Conservation (phyloP, 768 basidiomycete genomes). For the Scleroderma citrinum region DNA sequence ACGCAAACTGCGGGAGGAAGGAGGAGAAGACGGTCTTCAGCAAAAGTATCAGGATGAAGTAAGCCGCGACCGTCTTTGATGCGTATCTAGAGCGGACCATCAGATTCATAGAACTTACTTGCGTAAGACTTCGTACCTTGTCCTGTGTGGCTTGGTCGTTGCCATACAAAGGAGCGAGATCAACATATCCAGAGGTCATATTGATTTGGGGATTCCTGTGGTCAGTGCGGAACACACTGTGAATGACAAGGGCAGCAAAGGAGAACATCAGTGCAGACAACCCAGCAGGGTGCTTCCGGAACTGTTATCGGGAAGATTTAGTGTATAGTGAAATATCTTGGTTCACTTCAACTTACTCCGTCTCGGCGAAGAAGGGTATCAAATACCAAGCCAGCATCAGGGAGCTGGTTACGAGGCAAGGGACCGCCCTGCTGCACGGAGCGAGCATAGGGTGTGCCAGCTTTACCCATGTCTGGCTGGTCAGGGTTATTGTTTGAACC, state of each 20-base stretch:
- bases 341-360: slow-evolving; percentile 33
- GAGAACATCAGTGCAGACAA: slow-evolving; percentile 76
- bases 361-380: slow-evolving; percentile 74
- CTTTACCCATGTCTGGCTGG: slow-evolving; percentile 69
- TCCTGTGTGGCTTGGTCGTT: slow-evolving; percentile 57
- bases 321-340: not conserved
- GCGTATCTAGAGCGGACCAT: slow-evolving; percentile 16
- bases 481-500: slow-evolving; percentile 72
- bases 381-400: slow-evolving; percentile 76
- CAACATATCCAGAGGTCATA: slow-evolving; percentile 83
- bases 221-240: slow-evolving; percentile 82
- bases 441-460: slow-evolving; percentile 74
- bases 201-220: slow-evolving; percentile 64
- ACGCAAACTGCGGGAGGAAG: slow-evolving; percentile 75
- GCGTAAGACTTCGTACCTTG: slow-evolving; percentile 33
- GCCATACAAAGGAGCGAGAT: slow-evolving; percentile 80
- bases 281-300: slow-evolving; percentile 70
- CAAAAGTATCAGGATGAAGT: slow-evolving; percentile 66
- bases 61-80: slow-evolving; percentile 58
- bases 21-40: slow-evolving; percentile 71
- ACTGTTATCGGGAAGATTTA: slow-evolving; percentile 37
- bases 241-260: slow-evolving; percentile 79
- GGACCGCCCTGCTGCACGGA: slow-evolving; percentile 70
- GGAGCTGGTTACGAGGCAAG: slow-evolving; percentile 60
- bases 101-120: not conserved